A percentile compares a stretch with the other conserved stretches of the same genome.
phyloP scores from a whole-genome alignment of 257 asterid genomes.

The Nicotiana benthamiana region DNA sequence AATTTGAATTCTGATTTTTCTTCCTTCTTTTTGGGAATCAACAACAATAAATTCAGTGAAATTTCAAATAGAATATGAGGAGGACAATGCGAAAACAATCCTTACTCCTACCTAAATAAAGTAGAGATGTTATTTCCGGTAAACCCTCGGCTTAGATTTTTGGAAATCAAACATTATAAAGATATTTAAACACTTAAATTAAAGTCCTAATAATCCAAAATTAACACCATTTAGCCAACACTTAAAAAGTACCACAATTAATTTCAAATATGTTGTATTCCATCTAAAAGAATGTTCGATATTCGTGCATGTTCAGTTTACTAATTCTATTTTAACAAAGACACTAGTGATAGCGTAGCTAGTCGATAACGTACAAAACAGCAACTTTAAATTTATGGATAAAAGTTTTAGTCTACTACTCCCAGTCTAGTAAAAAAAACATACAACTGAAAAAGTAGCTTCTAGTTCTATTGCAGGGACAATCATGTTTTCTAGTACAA shows the following conservation, averaged over 20 bases:
- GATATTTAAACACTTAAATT: too few species aligned
- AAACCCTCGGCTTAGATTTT: too few species aligned
- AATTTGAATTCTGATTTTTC: too few species aligned
- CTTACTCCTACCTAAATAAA: too few species aligned
- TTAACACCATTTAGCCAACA: not conserved
- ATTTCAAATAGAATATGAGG: accelerated
- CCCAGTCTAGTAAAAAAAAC: not conserved
- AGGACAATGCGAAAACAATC: too few species aligned
- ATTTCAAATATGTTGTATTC: not conserved
- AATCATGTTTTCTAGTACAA: not conserved
- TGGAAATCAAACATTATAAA: too few species aligned
- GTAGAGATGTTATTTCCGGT: too few species aligned
- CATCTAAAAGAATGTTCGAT: not conserved
- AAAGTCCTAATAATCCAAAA: too few species aligned
- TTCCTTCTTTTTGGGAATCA: too few species aligned
- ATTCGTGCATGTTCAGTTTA: not conserved
- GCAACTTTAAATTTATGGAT: not conserved
- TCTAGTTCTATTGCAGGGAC: not conserved
- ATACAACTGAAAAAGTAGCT: not conserved
- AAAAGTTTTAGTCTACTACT: not conserved
- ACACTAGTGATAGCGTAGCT: not conserved
- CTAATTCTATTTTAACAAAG: not conserved
- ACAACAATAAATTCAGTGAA: too few species aligned
- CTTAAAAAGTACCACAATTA: not conserved
- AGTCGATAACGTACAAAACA: not conserved